A percentile compares a stretch with the other conserved stretches of the same genome.
Conservation (phyloP, 257 asterid species). For the Solanum ahanhuiri region DNA sequence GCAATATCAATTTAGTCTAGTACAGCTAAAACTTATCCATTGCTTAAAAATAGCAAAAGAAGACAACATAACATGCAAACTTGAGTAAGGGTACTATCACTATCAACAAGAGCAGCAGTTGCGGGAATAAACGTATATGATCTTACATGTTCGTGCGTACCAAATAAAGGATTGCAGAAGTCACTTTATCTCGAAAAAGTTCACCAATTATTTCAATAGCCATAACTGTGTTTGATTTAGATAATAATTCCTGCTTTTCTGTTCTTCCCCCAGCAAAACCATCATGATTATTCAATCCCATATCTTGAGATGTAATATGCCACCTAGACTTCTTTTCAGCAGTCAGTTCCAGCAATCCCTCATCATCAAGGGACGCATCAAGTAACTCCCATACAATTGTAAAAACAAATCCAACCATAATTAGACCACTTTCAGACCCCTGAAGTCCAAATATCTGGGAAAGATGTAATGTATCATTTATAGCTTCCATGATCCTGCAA, state of each 20-base stretch:
- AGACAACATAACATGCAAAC: neutral
- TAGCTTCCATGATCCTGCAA: conserved; percentile 92
- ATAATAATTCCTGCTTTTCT: conserved; percentile 54
- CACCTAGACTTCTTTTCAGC: conserved; percentile 78
- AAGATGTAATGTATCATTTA: conserved; percentile 52
- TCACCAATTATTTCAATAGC: conserved; percentile 85
- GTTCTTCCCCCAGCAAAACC: conserved; percentile 46
- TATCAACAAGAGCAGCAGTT: neutral
- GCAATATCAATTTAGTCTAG: neutral
- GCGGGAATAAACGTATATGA: conserved; percentile 11
- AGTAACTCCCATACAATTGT: conserved; percentile 76
- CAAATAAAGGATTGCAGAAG: conserved; percentile 70
- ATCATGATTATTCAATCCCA: conserved; percentile 64
- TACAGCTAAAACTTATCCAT: neutral
- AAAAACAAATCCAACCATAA: conserved; percentile 57
- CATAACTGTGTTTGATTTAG: conserved; percentile 58
- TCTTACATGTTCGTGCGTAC: conserved; percentile 83
- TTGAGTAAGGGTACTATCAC: neutral
- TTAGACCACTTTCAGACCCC: conserved; percentile 69
- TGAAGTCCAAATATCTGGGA: conserved; percentile 48
- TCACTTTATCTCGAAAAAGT: conserved; percentile 49
- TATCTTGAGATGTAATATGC: conserved; percentile 53
- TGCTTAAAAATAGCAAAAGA: neutral
- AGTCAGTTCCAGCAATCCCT: conserved; percentile 66
- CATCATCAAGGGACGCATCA: conserved; percentile 95